Percentiles rank a stretch among this genome's conserved stretches.
These are phyloP conservation scores for Beauveria varroae DNA, from an alignment of 2,329 filamentous ascomycete species.

Conservation along the genomic window DNA sequence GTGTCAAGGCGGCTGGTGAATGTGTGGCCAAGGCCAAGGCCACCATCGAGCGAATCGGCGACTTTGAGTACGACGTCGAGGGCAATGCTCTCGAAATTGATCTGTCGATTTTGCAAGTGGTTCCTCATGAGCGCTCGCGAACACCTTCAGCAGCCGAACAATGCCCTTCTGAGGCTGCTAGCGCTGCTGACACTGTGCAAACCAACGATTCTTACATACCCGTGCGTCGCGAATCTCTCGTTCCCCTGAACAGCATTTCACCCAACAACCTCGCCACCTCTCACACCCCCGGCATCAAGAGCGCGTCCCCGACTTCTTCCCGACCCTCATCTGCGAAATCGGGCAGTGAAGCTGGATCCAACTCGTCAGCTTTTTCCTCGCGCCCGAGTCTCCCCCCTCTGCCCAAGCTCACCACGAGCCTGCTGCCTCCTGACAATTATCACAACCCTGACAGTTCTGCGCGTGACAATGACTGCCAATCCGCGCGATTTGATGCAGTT, in stretches of 20 bases:
- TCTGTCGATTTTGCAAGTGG: conserved; percentile 40
- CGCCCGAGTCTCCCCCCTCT: conserved; percentile 47
- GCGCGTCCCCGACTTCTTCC: conserved; percentile 29
- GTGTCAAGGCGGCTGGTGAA: conserved; percentile 83
- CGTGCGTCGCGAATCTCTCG: conserved; percentile 30
- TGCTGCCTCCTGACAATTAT: conserved; percentile 41
- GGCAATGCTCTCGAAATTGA: conserved; percentile 48
- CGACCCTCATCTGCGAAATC: conserved; percentile 32
- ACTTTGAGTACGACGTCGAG: conserved; percentile 80
- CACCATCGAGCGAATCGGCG: conserved; percentile 81
- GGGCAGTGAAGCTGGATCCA: conserved; percentile 34
- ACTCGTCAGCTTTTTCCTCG: conserved; percentile 38
- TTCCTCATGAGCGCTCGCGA: conserved; percentile 26
- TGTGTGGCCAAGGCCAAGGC: conserved; percentile 81
- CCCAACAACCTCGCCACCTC: conserved; percentile 57
- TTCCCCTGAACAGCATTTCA: conserved; percentile 55
- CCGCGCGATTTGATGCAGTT: conserved; percentile 58
- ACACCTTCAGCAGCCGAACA: conserved; percentile 24
- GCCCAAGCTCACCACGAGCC: conserved; percentile 47
- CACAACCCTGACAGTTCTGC: conserved; percentile 38
- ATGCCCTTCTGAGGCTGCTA: conserved; percentile 28
- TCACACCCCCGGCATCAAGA: conserved; percentile 31
- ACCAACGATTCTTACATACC: conserved; percentile 29
- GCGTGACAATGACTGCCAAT: conserved; percentile 43
- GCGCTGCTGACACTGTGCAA: conserved; percentile 31